phyloP scores from a whole-genome alignment of 2,329 filamentous ascomycete genomes.

The Mycosphaerella sp. region DNA sequence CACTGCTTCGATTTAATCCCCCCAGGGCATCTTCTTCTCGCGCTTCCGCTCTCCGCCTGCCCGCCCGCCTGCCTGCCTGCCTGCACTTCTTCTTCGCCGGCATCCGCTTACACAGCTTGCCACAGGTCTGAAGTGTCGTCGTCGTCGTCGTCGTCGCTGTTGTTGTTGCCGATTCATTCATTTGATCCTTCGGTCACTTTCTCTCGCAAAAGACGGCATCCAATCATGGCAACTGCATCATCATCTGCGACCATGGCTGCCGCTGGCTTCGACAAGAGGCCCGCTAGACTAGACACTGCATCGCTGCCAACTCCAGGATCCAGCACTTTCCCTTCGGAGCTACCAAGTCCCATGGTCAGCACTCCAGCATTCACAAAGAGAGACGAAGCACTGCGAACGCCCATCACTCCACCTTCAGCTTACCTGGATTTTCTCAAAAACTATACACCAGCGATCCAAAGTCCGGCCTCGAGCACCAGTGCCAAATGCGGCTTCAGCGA shows the following conservation, averaged over 20 bases:
- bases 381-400: constrained; percentile 65
- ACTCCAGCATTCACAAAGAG: constrained; percentile 60
- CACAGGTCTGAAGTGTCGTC: constrained; percentile 24
- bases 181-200: constrained; percentile 29
- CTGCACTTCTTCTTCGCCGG: constrained; percentile 15
- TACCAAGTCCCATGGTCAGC: constrained; percentile 59
- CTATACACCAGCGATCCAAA: constrained; percentile 63
- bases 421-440: constrained; percentile 91
- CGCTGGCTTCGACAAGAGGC: constrained; percentile 35
- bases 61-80: not conserved
- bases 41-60: constrained; percentile 14
- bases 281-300: constrained; percentile 27
- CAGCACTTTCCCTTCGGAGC: constrained; percentile 50
- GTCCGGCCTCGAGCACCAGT: constrained; percentile 57
- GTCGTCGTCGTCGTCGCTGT: not conserved
- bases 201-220: constrained; percentile 24
- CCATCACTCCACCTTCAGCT: constrained; percentile 81
- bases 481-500: constrained; percentile 44
- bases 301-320: constrained; percentile 52
- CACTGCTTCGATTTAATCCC: constrained; percentile 18
- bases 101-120: constrained; percentile 22
- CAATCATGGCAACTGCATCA: constrained; percentile 28
- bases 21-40: constrained; percentile 9
- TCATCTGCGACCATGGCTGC: constrained; percentile 33
- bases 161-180: constrained; percentile 29